Evolutionary conservation across 2,329 filamentous ascomycete species (phyloP), one percentile per base, ranked within the genome.

Genomic region (Fusarium longipes): DNA sequence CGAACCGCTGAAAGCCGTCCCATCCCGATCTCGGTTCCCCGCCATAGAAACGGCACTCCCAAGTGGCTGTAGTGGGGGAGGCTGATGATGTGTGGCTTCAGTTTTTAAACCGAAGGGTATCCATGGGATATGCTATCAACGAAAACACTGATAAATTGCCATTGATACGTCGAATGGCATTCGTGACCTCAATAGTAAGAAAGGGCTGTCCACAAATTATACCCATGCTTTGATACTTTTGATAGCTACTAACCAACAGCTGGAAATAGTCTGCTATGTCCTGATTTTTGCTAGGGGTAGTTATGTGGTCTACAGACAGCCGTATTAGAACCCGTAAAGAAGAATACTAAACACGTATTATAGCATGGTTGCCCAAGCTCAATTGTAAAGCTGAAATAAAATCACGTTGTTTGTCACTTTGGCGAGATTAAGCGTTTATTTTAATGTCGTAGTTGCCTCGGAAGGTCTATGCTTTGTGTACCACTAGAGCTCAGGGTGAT

Each of bases 1-100:
- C 45, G 45, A 64, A 58, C 60, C 71, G 71, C 59, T 60, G 65
- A 57, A 73, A 73, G 66, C 71, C 71, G 71, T 68, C 63, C 63
- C 61, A 64, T 72, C 63, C 71, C 65, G 70, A 57, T 62, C 54
- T 71, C 70, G 70, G 70, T 53, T 52, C 51, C 60, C 65, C 52
- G 51, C 59, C 51, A 63, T 63, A 9, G 27, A 63, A 20, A 36
- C 57, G 53, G 57, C 32, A 38, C 57, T 57, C 64, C 53, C 59
- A 68, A 36, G 48, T 62, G 68, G 63, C 53, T 53, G 57, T 63
- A 61, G 70, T 68, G 70, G 70, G 68, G 67, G 70, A 73, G 68
- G 70, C 69, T 72, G 70, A 47, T 18, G n/a, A 39, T 39, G 32
- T 64, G 53, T 68, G 67, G 66, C 66, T 68, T 48, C 24, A 20